Percentiles rank a stretch among this genome's conserved stretches.
phyloP scores from a whole-genome alignment of 1,284 basidiomycete genomes.

The Athelia psychrophila region DNA sequence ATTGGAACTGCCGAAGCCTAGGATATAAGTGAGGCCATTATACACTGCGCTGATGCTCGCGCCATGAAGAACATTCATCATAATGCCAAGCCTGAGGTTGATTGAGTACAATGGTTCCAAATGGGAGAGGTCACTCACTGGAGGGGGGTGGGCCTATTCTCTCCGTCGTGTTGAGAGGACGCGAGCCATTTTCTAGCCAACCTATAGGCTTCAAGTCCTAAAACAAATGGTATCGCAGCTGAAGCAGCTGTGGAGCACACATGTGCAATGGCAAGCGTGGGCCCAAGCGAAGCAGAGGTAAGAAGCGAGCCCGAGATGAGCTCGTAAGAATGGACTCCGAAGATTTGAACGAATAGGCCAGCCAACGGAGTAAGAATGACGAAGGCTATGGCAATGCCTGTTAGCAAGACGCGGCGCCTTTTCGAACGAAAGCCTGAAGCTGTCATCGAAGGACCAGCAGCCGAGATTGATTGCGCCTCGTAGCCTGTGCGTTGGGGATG shows the following conservation, averaged over 20 bases:
- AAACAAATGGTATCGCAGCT: not conserved
- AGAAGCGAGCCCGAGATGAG: not conserved
- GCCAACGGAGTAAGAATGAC: not conserved
- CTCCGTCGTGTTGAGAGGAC: not conserved
- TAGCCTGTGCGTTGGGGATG: no score
- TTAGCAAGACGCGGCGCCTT: not conserved
- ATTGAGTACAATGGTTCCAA: not conserved
- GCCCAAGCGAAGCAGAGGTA: not conserved
- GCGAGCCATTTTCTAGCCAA: not conserved
- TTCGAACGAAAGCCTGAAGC: not conserved
- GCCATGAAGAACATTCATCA: not conserved
- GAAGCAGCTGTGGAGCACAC: not conserved
- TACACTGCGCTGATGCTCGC: not conserved
- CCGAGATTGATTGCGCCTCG: no score
- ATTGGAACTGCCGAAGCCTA: not conserved
- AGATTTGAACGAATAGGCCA: not conserved
- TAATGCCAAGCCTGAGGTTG: not conserved
- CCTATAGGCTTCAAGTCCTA: not conserved
- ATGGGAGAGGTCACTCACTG: not conserved
- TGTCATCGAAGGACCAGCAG: no score
- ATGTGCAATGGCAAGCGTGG: not conserved
- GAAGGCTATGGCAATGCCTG: not conserved
- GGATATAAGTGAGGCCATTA: not conserved
- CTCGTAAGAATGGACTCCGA: not conserved
- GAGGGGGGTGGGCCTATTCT: not conserved